phyloP scores from a whole-genome alignment of 2,329 filamentous ascomycete species.

The Colletotrichum sp. region DNA sequence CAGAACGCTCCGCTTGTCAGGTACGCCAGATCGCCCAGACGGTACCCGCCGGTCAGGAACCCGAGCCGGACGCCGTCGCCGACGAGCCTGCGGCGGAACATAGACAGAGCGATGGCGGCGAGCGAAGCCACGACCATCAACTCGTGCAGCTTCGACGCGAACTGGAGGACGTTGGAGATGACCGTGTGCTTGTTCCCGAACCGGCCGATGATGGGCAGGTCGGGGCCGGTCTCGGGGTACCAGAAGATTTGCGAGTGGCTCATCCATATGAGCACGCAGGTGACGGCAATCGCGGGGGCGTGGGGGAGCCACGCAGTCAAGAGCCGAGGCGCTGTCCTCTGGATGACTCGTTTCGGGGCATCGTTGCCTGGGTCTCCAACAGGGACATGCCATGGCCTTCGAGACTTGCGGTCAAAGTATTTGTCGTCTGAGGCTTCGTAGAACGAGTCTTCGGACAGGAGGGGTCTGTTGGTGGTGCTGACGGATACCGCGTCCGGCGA shows the following conservation, averaged over 20 bases:
- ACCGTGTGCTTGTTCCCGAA: not conserved
- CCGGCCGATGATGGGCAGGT: not conserved
- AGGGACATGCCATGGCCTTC: not conserved
- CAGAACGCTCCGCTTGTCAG: not conserved
- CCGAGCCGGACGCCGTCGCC: not conserved
- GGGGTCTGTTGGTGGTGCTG: not conserved
- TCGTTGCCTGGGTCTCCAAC: not conserved
- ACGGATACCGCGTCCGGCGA: not conserved
- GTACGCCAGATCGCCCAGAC: not conserved
- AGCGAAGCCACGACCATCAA: not conserved
- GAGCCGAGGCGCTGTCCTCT: not conserved
- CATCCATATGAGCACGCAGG: not conserved
- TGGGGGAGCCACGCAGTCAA: not conserved
- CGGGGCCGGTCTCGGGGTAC: not conserved
- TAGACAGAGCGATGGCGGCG: not conserved
- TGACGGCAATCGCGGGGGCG: not conserved
- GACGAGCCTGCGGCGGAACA: not conserved
- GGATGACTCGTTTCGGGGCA: not conserved
- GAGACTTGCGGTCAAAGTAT: not conserved
- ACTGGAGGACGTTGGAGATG: conserved; percentile 1
- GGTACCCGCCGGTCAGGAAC: conserved; percentile 3
- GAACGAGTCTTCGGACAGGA: not conserved
- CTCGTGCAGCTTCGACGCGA: conserved; percentile 1
- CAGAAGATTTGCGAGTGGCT: not conserved
- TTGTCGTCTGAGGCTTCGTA: not conserved